These are phyloP conservation scores for Coccomyxa sp. DNA, from an alignment of 139 green algal genomes.

Conservation along the genomic window DNA sequence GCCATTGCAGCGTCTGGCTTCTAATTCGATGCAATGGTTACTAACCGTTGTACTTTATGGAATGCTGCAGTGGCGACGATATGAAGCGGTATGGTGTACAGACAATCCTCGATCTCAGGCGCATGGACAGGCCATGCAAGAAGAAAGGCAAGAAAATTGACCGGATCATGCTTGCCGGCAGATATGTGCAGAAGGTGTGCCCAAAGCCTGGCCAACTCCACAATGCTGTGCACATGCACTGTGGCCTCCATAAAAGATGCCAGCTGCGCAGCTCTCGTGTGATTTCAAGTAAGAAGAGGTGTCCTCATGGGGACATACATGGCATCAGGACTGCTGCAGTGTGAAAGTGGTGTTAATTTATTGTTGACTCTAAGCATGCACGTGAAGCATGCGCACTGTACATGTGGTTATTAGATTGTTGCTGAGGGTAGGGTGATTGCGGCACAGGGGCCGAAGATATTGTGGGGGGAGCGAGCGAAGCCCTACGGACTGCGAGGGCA, in stretches of 20 bases:
- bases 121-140: slow-evolving; percentile 10
- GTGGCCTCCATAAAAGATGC: not conserved
- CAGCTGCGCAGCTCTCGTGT: too few relatives aligned
- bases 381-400: too few relatives aligned
- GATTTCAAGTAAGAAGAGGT: too few relatives aligned
- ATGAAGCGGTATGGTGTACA: not conserved
- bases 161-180: not conserved
- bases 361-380: too few relatives aligned
- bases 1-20: not conserved
- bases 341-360: too few relatives aligned
- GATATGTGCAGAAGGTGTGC: not conserved
- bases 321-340: too few relatives aligned
- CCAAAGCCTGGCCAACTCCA: not conserved
- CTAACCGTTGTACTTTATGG: too few relatives aligned
- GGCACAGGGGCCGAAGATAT: not conserved
- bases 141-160: not conserved
- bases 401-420: too few relatives aligned
- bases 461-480: not conserved
- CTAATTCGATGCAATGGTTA: not conserved
- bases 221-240: not conserved
- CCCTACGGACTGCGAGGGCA: not conserved
- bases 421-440: too few relatives aligned
- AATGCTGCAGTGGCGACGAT: not conserved
- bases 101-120: slow-evolving; percentile 7
- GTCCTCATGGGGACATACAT: too few relatives aligned